Conservation (phyloP, 768 basidiomycete genomes). For the Xanthoconium purpureum region DNA sequence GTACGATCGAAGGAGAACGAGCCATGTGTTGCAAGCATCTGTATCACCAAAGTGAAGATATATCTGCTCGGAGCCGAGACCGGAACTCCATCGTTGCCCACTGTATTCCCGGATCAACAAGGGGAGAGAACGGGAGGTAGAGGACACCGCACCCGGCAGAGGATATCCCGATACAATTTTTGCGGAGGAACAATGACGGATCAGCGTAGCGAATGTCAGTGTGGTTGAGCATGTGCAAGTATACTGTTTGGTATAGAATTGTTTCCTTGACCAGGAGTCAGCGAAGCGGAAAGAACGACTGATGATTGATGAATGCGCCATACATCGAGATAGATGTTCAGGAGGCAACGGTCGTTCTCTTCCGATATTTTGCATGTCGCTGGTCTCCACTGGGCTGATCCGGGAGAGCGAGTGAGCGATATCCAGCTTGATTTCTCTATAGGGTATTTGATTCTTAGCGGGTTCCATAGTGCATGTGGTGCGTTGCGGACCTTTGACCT, state of each 20-base stretch:
- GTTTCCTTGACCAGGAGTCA: slow-evolving; percentile 50
- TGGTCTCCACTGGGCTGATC: slow-evolving; percentile 64
- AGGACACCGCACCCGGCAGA: slow-evolving; percentile 48
- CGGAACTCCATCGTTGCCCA: slow-evolving; percentile 58
- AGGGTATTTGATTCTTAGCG: not conserved
- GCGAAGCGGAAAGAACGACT: not conserved
- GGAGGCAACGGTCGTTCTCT: slow-evolving; percentile 61
- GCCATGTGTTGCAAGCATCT: slow-evolving; percentile 70
- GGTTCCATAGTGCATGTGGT: not conserved
- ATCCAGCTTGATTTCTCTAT: slow-evolving; percentile 76
- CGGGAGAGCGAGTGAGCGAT: slow-evolving; percentile 48
- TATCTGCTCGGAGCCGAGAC: slow-evolving; percentile 55
- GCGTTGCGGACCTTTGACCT: slow-evolving; percentile 53
- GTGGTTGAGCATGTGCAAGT: slow-evolving; percentile 68
- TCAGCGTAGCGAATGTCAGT: slow-evolving; percentile 80
- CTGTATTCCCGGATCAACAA: slow-evolving; percentile 32
- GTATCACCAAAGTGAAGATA: slow-evolving; percentile 69
- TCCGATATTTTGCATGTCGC: slow-evolving; percentile 70
- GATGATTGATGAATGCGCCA: slow-evolving; percentile 21
- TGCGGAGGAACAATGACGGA: slow-evolving; percentile 70
- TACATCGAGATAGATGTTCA: slow-evolving; percentile 77
- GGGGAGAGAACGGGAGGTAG: slow-evolving; percentile 2
- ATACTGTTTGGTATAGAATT: slow-evolving; percentile 69
- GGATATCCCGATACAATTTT: slow-evolving; percentile 72
- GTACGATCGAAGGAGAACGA: slow-evolving; percentile 76